These are phyloP conservation scores for Fraxinus cuspidata DNA, from an alignment of 257 asterid species.

Conservation along the genomic window DNA sequence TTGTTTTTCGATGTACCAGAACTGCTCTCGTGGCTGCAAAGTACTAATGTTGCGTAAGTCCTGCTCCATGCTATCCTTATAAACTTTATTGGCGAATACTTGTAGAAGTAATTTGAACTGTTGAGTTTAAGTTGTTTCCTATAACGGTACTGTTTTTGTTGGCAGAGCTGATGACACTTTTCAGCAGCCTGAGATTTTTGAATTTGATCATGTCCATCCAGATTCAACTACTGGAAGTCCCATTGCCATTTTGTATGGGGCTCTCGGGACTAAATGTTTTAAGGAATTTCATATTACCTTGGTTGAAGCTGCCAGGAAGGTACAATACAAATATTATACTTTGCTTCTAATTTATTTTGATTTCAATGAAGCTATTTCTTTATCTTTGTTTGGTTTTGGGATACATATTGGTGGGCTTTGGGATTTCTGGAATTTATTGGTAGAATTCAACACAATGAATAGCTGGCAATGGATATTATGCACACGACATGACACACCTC, in stretches of 20 bases:
- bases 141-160: slow-evolving; percentile 26
- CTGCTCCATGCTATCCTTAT: slow-evolving; percentile 25
- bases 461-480: slow-evolving; percentile 13
- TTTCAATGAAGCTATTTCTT: neutral
- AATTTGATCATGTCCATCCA: slow-evolving; percentile 93
- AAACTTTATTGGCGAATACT: slow-evolving; percentile 5
- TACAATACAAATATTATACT: slow-evolving; percentile 23
- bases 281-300: slow-evolving; percentile 71
- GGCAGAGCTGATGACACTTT: slow-evolving; percentile 61
- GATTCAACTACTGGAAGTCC: slow-evolving; percentile 73
- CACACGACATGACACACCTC: neutral
- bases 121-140: slow-evolving; percentile 17
- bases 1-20: slow-evolving; percentile 67
- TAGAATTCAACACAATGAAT: slow-evolving; percentile 12
- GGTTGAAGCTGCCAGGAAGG: slow-evolving; percentile 80
- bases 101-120: slow-evolving; percentile 6
- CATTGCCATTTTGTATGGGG: slow-evolving; percentile 78
- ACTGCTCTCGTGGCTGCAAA: slow-evolving; percentile 67
- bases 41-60: slow-evolving; percentile 62
- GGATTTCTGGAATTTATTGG: slow-evolving; percentile 9
- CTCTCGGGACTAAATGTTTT: slow-evolving; percentile 89
- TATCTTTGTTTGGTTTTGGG: slow-evolving; percentile 14
- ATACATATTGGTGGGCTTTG: neutral
- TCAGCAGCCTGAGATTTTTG: slow-evolving; percentile 93
- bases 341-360: slow-evolving; percentile 21